These are phyloP conservation scores for Citrus unshiu DNA, from an alignment of 345 rosid genomes.

Conservation along the genomic window DNA sequence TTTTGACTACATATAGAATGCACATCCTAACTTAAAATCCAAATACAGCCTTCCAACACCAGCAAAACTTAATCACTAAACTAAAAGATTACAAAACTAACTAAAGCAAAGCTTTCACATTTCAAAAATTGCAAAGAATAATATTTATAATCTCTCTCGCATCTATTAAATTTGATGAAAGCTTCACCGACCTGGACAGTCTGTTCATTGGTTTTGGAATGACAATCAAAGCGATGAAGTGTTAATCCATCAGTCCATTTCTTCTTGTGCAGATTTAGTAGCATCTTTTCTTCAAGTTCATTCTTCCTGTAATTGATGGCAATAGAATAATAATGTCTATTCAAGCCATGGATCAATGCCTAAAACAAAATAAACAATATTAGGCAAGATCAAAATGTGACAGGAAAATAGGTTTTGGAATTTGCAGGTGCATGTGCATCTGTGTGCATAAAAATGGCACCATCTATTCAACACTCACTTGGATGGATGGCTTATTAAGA, in stretches of 20 bases:
- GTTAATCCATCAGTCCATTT: conserved; percentile 99
- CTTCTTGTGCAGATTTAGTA: conserved; percentile 96
- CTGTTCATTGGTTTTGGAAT: conserved; percentile 90
- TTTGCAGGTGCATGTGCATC: background rate
- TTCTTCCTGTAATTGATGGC: conserved; percentile 97
- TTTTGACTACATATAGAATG: background rate
- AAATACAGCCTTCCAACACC: background rate
- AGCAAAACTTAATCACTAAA: background rate
- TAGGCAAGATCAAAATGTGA: conserved; percentile 4
- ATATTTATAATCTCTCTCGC: background rate
- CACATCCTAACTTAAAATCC: background rate
- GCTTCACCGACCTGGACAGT: conserved; percentile 72
- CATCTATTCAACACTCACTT: conserved; percentile 41
- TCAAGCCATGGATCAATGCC: conserved; percentile 99
- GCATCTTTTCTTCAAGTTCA: conserved; percentile 98
- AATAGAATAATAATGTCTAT: conserved; percentile 96
- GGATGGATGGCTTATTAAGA: conserved; percentile 97
- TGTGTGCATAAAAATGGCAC: background rate
- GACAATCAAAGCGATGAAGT: conserved; percentile 76
- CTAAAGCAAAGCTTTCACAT: background rate
- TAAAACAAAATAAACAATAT: conserved; percentile 25
- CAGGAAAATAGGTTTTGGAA: background rate
- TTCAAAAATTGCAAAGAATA: background rate
- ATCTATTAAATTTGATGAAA: background rate
- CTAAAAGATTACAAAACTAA: background rate